Percentiles rank a stretch among this genome's conserved stretches.
These are phyloP conservation scores for Turritis glabra DNA, from an alignment of 345 rosid species.

Conservation along the genomic window DNA sequence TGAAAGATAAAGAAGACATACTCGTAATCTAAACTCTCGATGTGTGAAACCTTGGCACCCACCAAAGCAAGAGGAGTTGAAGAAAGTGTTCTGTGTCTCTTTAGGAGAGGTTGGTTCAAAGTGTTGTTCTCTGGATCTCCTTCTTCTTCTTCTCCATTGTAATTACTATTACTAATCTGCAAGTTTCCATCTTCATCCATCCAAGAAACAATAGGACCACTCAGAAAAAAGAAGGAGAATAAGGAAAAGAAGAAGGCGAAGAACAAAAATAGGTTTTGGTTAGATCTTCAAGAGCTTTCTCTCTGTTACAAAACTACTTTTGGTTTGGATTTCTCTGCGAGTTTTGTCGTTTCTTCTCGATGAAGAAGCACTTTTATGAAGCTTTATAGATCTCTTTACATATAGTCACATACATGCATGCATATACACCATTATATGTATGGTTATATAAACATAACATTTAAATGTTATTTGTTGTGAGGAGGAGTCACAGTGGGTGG, in stretches of 20 bases:
- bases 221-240: neutral
- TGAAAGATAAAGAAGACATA: slow-evolving; percentile 35
- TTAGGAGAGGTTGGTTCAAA: slow-evolving; percentile 67
- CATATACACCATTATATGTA: slow-evolving; percentile 6
- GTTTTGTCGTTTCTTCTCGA: slow-evolving; percentile 27
- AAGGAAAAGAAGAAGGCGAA: neutral
- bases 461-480: slow-evolving; percentile 4
- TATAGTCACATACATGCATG: slow-evolving; percentile 10
- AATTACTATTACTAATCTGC: slow-evolving; percentile 34
- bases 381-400: slow-evolving; percentile 31
- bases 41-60: slow-evolving; percentile 84
- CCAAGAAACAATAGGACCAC: slow-evolving; percentile 19
- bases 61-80: slow-evolving; percentile 80
- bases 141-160: slow-evolving; percentile 39
- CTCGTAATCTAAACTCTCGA: slow-evolving; percentile 96
- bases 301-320: slow-evolving; percentile 16
- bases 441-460: neutral
- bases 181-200: slow-evolving; percentile 42
- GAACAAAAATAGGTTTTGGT: slow-evolving; percentile 18
- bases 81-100: slow-evolving; percentile 73
- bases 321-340: slow-evolving; percentile 26
- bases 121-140: slow-evolving; percentile 41
- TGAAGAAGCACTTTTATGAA: slow-evolving; percentile 5
- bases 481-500: slow-evolving; percentile 30
- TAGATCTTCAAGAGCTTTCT: slow-evolving; percentile 26